Conservation (phyloP, 352 stramenopile species). For the Elongisporangium anandrum region DNA sequence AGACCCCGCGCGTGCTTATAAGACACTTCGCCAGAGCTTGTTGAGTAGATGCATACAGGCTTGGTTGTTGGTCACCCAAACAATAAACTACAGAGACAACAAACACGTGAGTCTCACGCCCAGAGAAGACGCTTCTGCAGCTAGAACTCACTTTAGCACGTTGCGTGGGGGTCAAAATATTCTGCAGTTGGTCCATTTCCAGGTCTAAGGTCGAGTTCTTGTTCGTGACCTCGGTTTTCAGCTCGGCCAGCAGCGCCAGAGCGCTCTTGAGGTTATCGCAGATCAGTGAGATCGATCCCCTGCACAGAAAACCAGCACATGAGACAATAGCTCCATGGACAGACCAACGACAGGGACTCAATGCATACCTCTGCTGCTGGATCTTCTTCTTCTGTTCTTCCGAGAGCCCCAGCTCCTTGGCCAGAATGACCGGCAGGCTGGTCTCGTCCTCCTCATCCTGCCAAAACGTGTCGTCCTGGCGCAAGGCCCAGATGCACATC, state of each 20-base stretch:
- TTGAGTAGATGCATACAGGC: conserved; percentile 96
- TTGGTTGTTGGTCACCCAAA: conserved; percentile 95
- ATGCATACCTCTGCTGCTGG: conserved; percentile 78
- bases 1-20: conserved; percentile 37
- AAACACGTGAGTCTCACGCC: not conserved
- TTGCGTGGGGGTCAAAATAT: conserved; percentile 92
- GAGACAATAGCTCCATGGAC: conserved; percentile 6
- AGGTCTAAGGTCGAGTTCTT: conserved; percentile 92
- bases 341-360: not conserved
- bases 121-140: not conserved
- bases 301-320: conserved; percentile 6
- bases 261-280: conserved; percentile 89
- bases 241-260: conserved; percentile 81
- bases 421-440: conserved; percentile 87
- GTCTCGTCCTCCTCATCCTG: conserved; percentile 88
- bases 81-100: conserved; percentile 78
- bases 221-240: conserved; percentile 84
- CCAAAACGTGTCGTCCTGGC: conserved; percentile 89
- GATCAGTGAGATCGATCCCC: conserved; percentile 62
- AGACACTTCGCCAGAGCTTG: conserved; percentile 92
- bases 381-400: conserved; percentile 93
- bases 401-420: conserved; percentile 85
- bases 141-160: conserved; percentile 72
- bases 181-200: conserved; percentile 93
- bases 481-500: conserved; percentile 90